Percentiles rank a stretch among this genome's conserved stretches.
These are phyloP conservation scores for Chlorella sp. DNA, from an alignment of 139 green algal species.

Conservation along the genomic window DNA sequence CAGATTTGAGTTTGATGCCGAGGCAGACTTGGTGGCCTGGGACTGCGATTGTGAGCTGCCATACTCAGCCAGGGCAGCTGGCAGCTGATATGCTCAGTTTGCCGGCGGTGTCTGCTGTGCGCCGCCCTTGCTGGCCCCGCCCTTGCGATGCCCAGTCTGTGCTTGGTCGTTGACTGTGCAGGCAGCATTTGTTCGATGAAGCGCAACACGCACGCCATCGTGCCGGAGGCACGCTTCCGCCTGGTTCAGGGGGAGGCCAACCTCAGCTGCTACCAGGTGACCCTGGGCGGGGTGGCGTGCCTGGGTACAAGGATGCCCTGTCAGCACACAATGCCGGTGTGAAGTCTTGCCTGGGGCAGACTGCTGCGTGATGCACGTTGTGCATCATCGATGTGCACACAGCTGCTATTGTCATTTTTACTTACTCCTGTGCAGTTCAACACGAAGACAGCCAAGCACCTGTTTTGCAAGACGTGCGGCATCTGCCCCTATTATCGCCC, in stretches of 20 bases:
- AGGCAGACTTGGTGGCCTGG: conserved; percentile 43
- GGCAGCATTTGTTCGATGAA: conserved; percentile 66
- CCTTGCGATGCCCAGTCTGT: background rate
- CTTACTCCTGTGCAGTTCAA: conserved; percentile 43
- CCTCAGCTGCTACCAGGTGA: conserved; percentile 54
- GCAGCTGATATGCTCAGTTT: background rate
- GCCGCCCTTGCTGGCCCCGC: background rate
- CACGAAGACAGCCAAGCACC: conserved; percentile 52
- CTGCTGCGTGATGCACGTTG: background rate
- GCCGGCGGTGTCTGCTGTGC: background rate
- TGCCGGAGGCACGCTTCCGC: conserved; percentile 45
- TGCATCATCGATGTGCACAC: background rate
- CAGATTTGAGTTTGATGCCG: conserved; percentile 52
- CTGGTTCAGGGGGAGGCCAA: conserved; percentile 39
- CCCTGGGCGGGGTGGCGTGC: background rate
- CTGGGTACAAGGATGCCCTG: background rate
- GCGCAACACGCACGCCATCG: conserved; percentile 61
- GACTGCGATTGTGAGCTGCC: conserved; percentile 59
- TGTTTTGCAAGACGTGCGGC: conserved; percentile 59
- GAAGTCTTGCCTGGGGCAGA: no score
- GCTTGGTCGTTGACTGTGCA: background rate
- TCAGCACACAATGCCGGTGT: background rate
- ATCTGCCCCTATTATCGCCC: conserved; percentile 52
- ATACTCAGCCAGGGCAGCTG: background rate
- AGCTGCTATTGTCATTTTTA: background rate